Evolutionary conservation across 164 flowering plant species (phyloP), one percentile per base, ranked within the genome.

Genomic region (Brasenia schreberi): DNA sequence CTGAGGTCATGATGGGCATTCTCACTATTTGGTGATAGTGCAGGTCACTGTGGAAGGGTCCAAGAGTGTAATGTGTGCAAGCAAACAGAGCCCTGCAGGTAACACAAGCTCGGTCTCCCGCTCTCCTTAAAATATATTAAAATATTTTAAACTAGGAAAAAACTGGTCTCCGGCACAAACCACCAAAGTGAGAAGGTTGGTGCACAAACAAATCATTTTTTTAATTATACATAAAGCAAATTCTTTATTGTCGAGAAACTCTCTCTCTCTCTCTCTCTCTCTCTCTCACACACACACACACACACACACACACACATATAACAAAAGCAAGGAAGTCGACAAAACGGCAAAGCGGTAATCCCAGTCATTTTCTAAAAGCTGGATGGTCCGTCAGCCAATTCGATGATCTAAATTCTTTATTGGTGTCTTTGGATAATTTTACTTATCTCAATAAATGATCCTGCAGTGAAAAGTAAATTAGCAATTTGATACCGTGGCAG

Each of bases 1-100:
- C 52, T 65, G 45, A 19, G 60, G 60, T 11, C 49, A 66, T 66
- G 69, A 69, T 62, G 69, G 60, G 18, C 19, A 43, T 62, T 42
- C 23, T 27, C 62, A 60, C 18, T 67, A 62, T 65, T 6, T 33
- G 39, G 9, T 43, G 69, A 71, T 66, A 71, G 73, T 71, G 69
- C 66, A 71, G 58, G 56, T 19, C 56, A 66, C 69, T 66, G 62
- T 66, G 61, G 17, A 62, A 9, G 53, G 69, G 69, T 66, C 73
- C 19, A 49, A 70, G 68, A 71, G 18, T 52, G 43, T 18, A 62
- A 19, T 45, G 52, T 62, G 66, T 62, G 53, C 62, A 33, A 49
- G 58, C 42, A 42, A 66, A 53, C 53, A 70, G n/a, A 61, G 33
- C 10, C 18, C 17, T 61, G 63, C 27, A 61, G 12, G 63, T 7